Evolutionary conservation across 1,284 basidiomycete genomes (phyloP), one percentile per base, ranked within the genome.

Genomic region (Ganoderma boninense): DNA sequence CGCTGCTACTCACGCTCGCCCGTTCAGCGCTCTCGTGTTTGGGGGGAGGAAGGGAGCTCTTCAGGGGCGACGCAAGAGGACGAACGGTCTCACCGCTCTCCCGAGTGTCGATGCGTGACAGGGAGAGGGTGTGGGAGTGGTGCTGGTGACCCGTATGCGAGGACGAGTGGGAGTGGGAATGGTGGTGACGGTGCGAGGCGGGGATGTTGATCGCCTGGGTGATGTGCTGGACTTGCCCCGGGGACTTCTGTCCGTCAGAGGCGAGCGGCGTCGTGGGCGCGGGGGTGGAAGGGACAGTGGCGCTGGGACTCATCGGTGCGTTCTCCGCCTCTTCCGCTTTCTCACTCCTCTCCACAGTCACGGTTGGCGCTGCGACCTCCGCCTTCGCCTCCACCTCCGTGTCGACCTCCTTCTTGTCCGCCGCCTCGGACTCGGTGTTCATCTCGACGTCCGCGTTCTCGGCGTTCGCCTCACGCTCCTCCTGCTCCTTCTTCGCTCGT

Each of bases 401-500:
- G 62, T 67, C 65, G 38, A 68, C 73, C 57, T 65, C 65, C 56
- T 72, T 69, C 43, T 62, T 64, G 32, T 62, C 69, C 69, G 76
- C 70, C 60, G 72, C 77, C 73, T 46, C 62, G 5, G 43, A 40
- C 57, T 60, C 57, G 10, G 32, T 60, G 57, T 60, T 60, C 57
- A 60, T 60, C 57, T 60, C 57, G 35, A 60, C 35, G 35, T 80
- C 64, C 74, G 79, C 78, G 35, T 57, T 62, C 64, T 64, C 61
- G 43, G 67, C 63, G 60, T 65, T 67, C 52, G 71, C 69, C 61
- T 67, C 67, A 63, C 60, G 52, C 35, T 44, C 67, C 68, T 69
- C 67, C 26, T 68, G 72, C 59, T 74, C 71, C 54, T 75, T 78
- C 64, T 74, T 77, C 75, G 83, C 83, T 72, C 74, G 71, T 73